phyloP scores from a whole-genome alignment of 2,329 filamentous ascomycete species.

The Epichloe brachyelytri region DNA sequence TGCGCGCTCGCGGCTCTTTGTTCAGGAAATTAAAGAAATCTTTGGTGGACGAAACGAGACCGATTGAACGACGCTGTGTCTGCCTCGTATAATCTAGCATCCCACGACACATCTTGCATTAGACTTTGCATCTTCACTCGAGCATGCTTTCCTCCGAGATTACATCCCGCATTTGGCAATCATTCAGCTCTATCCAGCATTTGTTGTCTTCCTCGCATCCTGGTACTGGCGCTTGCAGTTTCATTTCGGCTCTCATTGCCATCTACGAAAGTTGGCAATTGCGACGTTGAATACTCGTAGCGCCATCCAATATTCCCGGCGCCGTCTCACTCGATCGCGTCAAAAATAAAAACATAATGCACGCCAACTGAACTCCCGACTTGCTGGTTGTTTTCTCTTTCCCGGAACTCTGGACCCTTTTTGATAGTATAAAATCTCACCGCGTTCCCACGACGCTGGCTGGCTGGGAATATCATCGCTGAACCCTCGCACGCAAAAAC shows the following conservation, averaged over 20 bases:
- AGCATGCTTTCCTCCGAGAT: neutral
- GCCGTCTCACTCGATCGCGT: constrained; percentile 5
- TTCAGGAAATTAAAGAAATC: neutral
- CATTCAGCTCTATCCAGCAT: neutral
- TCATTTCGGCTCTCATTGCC: constrained; percentile 8
- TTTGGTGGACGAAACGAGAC: neutral
- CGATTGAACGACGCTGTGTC: neutral
- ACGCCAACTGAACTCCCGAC: neutral
- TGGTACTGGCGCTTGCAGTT: constrained; percentile 9
- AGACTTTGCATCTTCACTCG: neutral
- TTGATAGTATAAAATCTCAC: neutral
- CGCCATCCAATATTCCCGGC: neutral
- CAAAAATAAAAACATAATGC: constrained; percentile 7
- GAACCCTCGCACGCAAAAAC: neutral
- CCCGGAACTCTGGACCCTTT: neutral
- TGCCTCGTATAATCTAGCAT: neutral
- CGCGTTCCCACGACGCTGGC: constrained; percentile 8
- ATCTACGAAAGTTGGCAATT: neutral
- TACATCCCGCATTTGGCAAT: constrained; percentile 2
- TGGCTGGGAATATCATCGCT: neutral
- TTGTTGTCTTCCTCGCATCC: constrained; percentile 5
- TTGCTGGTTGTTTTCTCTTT: neutral
- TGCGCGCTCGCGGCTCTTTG: neutral
- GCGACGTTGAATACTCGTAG: neutral
- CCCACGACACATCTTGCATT: neutral